Percentiles rank a stretch among this genome's conserved stretches.
phyloP scores from a whole-genome alignment of 495 filamentous ascomycete species.

The Astrothelium macrocarpum region DNA sequence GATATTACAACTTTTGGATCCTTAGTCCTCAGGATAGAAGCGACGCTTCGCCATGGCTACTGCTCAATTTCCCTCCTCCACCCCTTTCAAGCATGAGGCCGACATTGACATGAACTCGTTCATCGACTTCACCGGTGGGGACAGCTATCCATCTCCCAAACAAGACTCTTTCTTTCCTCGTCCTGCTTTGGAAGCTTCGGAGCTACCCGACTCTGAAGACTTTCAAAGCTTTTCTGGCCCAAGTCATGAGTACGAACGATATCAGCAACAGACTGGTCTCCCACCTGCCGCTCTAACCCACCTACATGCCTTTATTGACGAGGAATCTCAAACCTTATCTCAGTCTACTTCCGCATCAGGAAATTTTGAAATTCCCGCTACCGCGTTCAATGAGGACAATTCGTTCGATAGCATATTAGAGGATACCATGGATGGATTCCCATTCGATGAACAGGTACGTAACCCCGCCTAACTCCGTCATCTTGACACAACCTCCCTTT shows the following conservation, averaged over 20 bases:
- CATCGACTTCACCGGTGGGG: constrained; percentile 30
- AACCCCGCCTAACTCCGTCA: constrained; percentile 33
- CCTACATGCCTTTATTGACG: constrained; percentile 40
- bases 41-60: neutral
- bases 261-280: constrained; percentile 85
- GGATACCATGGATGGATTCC: constrained; percentile 45
- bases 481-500: constrained; percentile 36
- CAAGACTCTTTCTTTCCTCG: constrained; percentile 11
- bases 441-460: constrained; percentile 40
- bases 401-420: constrained; percentile 28
- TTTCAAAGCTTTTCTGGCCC: constrained; percentile 58
- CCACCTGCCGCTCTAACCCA: constrained; percentile 62
- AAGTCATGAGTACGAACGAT: constrained; percentile 84
- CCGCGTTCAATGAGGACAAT: constrained; percentile 32
- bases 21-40: constrained; percentile 2
- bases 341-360: constrained; percentile 41
- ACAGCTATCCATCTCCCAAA: constrained; percentile 14
- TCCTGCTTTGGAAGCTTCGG: constrained; percentile 5
- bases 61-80: neutral
- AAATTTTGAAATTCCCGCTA: constrained; percentile 22
- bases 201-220: constrained; percentile 15
- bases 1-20: constrained; percentile 5
- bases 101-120: constrained; percentile 28
- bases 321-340: constrained; percentile 38
- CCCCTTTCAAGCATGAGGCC: constrained; percentile 1